Evolutionary conservation across 139 green algal species (phyloP), one percentile per base, ranked within the genome.

Genomic region (Volvox africanus): DNA sequence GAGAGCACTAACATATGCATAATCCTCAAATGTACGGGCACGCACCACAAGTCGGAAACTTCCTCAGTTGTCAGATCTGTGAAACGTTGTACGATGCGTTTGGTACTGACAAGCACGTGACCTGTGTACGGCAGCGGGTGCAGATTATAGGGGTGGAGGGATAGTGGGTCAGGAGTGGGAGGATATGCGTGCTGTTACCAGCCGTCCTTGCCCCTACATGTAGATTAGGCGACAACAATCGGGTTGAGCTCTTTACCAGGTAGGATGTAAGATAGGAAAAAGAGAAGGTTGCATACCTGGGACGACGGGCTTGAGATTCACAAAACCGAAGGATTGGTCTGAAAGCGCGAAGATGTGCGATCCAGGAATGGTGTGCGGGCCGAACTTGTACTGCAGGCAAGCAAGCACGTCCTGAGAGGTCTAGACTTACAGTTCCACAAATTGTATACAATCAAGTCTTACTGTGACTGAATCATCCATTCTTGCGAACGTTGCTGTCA

Each of bases 281-380:
- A 9, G 44, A 9, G 44, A 55, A 55, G 44, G 44, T 55, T 12
- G 65, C 75, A 50, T 86, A 96, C 96, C 96, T 93, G 97, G 98
- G 0, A 99, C 97, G 5, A 99, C 93, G 0, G 98, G 98, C 91
- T 99, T 99, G 2, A 99, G 92, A 93, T 99, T 99, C 30, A 99
- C 97, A 89, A 99, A 98, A 16, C 97, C 98, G 85, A 96, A 98
- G 28, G 94, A 97, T 5, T 97, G 93, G 0, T 92, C 37, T 3
- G 95, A 97, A 16, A 89, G 77, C 24, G 90, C 92, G 92, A 99
- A 99, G 6, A 98, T 92, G 93, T 99, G 94, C 14, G 61, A 92
- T 1, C 50, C 87, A 26, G 69, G 85, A 14, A 99, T 97, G 1
- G 84, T 92, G 65, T 93, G 96, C 0, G 94, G 96, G 0, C 97